Base-by-base conservation (phyloP, 805 yeast genomes). In the Candida pseudoglaebosa region DNA sequence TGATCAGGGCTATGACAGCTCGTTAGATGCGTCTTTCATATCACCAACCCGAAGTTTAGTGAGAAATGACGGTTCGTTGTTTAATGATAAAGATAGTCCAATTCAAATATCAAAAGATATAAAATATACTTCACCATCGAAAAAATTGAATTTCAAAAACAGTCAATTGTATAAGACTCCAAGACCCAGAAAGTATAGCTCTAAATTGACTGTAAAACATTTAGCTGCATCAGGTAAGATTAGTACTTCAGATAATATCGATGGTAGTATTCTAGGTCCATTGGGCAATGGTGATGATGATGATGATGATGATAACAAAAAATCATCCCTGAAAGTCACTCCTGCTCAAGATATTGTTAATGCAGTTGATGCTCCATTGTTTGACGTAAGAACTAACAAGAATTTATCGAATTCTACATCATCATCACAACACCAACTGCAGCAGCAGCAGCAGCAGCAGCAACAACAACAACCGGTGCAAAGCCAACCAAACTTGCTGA, bases 301-400 rank as follows among this genome's bases (percentile, higher is more conserved):
- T n/a, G n/a, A n/a, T n/a, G n/a, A n/a, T n/a, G n/a, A n/a, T n/a
- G n/a, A n/a, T n/a, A n/a, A n/a, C n/a, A 43, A 47, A 3, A 42
- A 37, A 22, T 32, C 45, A 4, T 43, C 62, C 2, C 41, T 51
- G 14, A 53, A 49, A 19, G 41, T 55, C 3, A 46, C 42, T 26
- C 37, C 48, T 9, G 56, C 49, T 9, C 71, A 67, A 2, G 42
- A 53, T 16, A 44, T 77, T 22, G 55, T 65, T 4, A 62, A 69
- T 44, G 75, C 72, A 21, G 68, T 73, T 0, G 75, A 80, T 24
- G 74, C 72, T 4, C 84, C 84, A 3, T 59, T 79, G 33, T 80
- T 77, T 42, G 65, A 75, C 15, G 54, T 77, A 18, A 40, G 43
- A 32, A 26, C 26, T 26, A 21, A 34, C 17, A 33, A 32, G 34